A percentile compares a stretch with the other conserved stretches of the same genome.
phyloP scores from a whole-genome alignment of 805 yeast species.

The Pichia occidentalis region DNA sequence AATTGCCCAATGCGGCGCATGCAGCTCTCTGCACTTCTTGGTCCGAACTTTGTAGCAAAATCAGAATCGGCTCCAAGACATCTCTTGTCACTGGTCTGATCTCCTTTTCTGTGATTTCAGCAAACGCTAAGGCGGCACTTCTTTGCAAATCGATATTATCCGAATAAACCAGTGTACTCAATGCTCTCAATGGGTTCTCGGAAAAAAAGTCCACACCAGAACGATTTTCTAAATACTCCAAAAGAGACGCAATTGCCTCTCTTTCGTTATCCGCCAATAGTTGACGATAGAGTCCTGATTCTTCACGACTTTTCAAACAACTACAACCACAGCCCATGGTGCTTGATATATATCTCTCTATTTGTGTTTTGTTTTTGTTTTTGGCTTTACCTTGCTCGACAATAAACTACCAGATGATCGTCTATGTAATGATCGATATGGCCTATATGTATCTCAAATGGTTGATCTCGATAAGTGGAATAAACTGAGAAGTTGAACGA shows the following conservation, averaged over 20 bases:
- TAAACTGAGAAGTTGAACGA: too few relatives aligned
- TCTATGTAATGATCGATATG: too few relatives aligned
- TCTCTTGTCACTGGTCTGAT: slow-evolving; percentile 85
- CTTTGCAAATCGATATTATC: slow-evolving; percentile 93
- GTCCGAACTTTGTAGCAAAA: slow-evolving; percentile 78
- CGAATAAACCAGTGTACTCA: slow-evolving; percentile 87
- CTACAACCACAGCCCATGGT: slow-evolving; percentile 50
- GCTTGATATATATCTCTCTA: not conserved
- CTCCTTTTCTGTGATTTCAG: slow-evolving; percentile 96
- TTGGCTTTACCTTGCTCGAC: not conserved
- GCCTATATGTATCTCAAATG: too few relatives aligned
- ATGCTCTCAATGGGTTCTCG: slow-evolving; percentile 79
- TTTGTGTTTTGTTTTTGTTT: not conserved
- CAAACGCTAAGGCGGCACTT: slow-evolving; percentile 96
- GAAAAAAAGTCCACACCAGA: slow-evolving; percentile 85
- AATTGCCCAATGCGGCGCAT: slow-evolving; percentile 96
- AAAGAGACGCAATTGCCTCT: slow-evolving; percentile 86
- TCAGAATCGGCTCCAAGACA: slow-evolving; percentile 88
- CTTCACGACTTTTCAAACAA: slow-evolving; percentile 36
- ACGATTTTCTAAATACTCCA: slow-evolving; percentile 84
- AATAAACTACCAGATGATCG: too few relatives aligned
- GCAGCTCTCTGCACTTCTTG: slow-evolving; percentile 97
- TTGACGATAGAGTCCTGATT: slow-evolving; percentile 65
- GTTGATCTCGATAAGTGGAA: too few relatives aligned
- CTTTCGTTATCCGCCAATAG: slow-evolving; percentile 92